Evolutionary conservation across 2,329 filamentous ascomycete species (phyloP), one percentile per base, ranked within the genome.

Genomic region (Arthrobotrys pseudoclavata): DNA sequence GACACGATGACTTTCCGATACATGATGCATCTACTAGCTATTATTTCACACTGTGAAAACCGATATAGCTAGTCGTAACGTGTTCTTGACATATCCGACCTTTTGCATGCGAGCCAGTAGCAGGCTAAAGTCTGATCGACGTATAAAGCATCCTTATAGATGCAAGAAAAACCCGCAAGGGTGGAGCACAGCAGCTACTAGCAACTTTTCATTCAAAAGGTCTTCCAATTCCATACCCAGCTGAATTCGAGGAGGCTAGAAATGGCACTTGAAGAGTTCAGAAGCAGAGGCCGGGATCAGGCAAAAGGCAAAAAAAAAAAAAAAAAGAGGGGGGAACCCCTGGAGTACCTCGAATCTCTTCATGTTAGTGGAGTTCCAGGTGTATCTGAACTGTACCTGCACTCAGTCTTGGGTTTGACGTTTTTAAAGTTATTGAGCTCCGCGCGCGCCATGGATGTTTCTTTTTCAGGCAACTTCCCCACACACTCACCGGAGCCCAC

Each of bases 401-500:
- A 76, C 71, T 71, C 57, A 50, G 45, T 66, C 61, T 62, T 77
- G 60, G 74, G 67, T 69, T 68, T 77, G 69, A 60, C 55, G 55
- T 60, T 60, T 60, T 77, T 77, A 77, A 77, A 77, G 74, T 77
- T 77, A 77, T 77, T 66, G 74, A 77, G 74, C 74, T 77, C 74
- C 74, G 74, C 74, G 72, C 72, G 50, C 63, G 64, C 67, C 67
- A 77, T 77, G 67, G 55, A 60, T 60, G 31, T 77, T 77, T 77
- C 67, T 69, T 74, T 74, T 74, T 70, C 66, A 70, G 37, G 31
- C 64, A 69, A 48, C 67, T 71, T 66, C 67, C 67, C 62, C 74
- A 70, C 74, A 77, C 70, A 62, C 66, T 60, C 55, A 42, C 31
- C 22, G 31, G 34, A 60, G 63, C 47, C 55, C 40, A 66, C 64